Percentiles rank a stretch among this genome's conserved stretches.
phyloP scores from a whole-genome alignment of 768 basidiomycete species.

The Suillus occidentalis region DNA sequence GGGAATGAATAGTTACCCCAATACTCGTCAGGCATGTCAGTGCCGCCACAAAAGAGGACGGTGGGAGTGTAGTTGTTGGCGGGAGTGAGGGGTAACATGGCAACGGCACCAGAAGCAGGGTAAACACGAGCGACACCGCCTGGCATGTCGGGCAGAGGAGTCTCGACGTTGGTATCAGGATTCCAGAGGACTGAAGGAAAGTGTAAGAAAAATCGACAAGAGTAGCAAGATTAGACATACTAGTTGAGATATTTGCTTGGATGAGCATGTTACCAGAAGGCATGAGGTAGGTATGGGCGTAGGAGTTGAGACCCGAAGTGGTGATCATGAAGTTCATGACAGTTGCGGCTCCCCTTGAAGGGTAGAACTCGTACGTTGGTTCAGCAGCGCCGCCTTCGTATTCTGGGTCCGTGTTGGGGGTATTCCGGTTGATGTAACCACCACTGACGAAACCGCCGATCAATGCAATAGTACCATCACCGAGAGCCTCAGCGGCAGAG shows the following conservation, averaged over 20 bases:
- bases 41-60: conserved; percentile 89
- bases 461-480: conserved; percentile 75
- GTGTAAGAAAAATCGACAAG: neutral
- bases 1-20: conserved; percentile 82
- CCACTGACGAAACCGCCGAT: conserved; percentile 81
- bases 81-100: conserved; percentile 90
- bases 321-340: conserved; percentile 66
- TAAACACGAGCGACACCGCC: conserved; percentile 76
- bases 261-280: conserved; percentile 77
- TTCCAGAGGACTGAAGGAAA: conserved; percentile 47
- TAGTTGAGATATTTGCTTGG: conserved; percentile 78
- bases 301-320: conserved; percentile 78
- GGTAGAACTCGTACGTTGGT: conserved; percentile 83
- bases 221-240: conserved; percentile 36
- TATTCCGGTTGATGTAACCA: conserved; percentile 78
- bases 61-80: conserved; percentile 86
- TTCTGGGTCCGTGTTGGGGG: conserved; percentile 63
- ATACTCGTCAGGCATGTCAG: conserved; percentile 65
- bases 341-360: conserved; percentile 51
- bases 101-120: conserved; percentile 84
- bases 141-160: conserved; percentile 71
- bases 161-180: conserved; percentile 54
- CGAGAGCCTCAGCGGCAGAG: conserved; percentile 69
- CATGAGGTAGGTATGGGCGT: conserved; percentile 73
- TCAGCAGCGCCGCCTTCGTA: conserved; percentile 71